Percentiles rank a stretch among this genome's conserved stretches.
phyloP scores from a whole-genome alignment of 805 yeast species.

The Ogataea angusta region DNA sequence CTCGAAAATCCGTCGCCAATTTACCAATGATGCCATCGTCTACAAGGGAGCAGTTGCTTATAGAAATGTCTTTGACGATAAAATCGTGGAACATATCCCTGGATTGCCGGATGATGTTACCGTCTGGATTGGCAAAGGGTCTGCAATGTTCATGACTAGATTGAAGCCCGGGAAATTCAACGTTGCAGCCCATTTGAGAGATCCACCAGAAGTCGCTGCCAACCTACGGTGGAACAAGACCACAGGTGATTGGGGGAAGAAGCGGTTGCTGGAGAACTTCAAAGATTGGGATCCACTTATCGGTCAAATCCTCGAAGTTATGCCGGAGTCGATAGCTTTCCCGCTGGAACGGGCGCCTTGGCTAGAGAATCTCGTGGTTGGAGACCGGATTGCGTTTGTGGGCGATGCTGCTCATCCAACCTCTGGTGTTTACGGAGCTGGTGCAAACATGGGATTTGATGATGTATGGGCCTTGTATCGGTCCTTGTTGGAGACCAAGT shows the following conservation, averaged over 20 bases:
- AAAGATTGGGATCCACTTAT: constrained; percentile 11
- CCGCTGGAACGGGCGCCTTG: constrained; percentile 11
- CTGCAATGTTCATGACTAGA: constrained; percentile 9
- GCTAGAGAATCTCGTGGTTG: constrained; percentile 3
- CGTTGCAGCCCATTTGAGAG: constrained; percentile 9
- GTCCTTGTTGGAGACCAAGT: constrained; percentile 2
- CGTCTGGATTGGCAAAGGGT: constrained; percentile 8
- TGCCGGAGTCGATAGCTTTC: constrained; percentile 10
- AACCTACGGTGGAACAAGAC: constrained; percentile 6
- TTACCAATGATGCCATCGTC: constrained; percentile 5
- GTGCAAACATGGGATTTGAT: constrained; percentile 10
- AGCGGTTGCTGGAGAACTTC: constrained; percentile 6
- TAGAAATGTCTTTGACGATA: constrained; percentile 10
- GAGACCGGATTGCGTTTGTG: constrained; percentile 7
- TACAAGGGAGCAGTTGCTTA: constrained; percentile 11
- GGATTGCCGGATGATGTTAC: constrained; percentile 9
- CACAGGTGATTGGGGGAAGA: constrained; percentile 10
- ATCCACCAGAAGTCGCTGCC: constrained; percentile 8
- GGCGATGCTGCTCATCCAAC: constrained; percentile 15
- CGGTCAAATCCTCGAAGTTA: constrained; percentile 5
- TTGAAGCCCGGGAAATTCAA: constrained; percentile 6
- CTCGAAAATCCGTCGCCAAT: constrained; percentile 9
- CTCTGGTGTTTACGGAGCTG: constrained; percentile 13
- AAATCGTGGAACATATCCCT: constrained; percentile 1
- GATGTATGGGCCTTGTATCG: constrained; percentile 11